Evolutionary conservation across 768 basidiomycete species (phyloP), one percentile per base, ranked within the genome.

Genomic region (Phylloporus sp.): DNA sequence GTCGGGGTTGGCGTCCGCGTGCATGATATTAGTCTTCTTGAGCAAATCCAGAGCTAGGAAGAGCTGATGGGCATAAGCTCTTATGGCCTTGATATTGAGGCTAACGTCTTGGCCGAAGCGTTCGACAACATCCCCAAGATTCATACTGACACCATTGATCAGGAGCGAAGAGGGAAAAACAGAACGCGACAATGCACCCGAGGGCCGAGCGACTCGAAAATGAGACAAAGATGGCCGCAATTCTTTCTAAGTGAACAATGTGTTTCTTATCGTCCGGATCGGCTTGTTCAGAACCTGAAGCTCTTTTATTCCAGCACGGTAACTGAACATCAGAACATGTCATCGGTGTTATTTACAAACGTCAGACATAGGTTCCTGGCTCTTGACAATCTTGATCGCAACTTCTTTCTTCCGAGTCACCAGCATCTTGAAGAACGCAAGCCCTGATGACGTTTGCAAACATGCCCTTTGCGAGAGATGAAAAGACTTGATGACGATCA

Each of bases 241-340:
- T 95, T 49, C 91, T 74, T 58, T 95, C 89, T 40, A 98, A 75
- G n/a, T 93, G 82, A 16, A 98, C 86, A 29, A 98, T 73, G 66
- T 98, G 97, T 64, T 95, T 95, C 74, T 93, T 97, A 72, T 98
- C 95, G 18, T 95, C 93, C 9, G 91, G 91, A 68, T 98, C 97
- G 9, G 92, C 88, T 58, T 90, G 86, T 86, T 83, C 35, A 99
- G 75, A 40, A 98, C 95, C 61, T 87, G 85, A 0, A 79, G 86
- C 67, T 99, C 95, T 67, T 97, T 97, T 60, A 88, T 68, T 11
- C 95, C 97, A 32, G 95, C 94, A 45, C 92, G 91, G 70, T 93
- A 88, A 95, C 95, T 97, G 57, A 47, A 29, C 41, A 42, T 59
- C 38, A 56, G 51, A 18, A 22, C n/a, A 23, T 38, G 49, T 45